Conservation (phyloP, 2,329 filamentous ascomycete species). For the Fusarium falciforme region DNA sequence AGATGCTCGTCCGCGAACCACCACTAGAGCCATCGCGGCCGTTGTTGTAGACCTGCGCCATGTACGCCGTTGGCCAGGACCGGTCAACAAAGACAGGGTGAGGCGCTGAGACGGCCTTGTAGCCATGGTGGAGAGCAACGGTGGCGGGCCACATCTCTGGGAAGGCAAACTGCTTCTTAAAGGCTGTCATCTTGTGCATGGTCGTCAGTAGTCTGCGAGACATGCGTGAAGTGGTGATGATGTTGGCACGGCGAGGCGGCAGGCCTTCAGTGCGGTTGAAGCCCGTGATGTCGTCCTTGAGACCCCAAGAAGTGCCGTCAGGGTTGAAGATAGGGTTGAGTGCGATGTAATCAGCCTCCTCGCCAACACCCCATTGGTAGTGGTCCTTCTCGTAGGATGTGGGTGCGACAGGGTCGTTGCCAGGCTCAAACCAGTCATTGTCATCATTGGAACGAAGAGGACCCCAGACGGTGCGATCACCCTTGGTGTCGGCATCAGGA, state of each 20-base stretch:
- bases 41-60: slow-evolving; percentile 83
- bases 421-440: slow-evolving; percentile 77
- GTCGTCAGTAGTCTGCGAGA: slow-evolving; percentile 81
- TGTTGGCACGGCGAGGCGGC: slow-evolving; percentile 81
- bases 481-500: slow-evolving; percentile 46
- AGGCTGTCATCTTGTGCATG: slow-evolving; percentile 91
- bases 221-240: slow-evolving; percentile 89
- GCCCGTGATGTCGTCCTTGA: slow-evolving; percentile 85
- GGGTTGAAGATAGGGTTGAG: slow-evolving; percentile 94
- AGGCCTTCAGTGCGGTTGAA: slow-evolving; percentile 74
- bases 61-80: slow-evolving; percentile 83
- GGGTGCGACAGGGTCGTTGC: slow-evolving; percentile 80
- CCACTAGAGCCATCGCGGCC: slow-evolving; percentile 80
- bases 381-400: slow-evolving; percentile 79
- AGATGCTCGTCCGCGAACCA: slow-evolving; percentile 78
- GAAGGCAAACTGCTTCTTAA: slow-evolving; percentile 90
- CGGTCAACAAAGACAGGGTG: slow-evolving; percentile 91
- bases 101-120: slow-evolving; percentile 91
- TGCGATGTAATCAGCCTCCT: slow-evolving; percentile 92
- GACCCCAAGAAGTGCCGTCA: slow-evolving; percentile 85
- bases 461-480: slow-evolving; percentile 80
- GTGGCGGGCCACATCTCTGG: slow-evolving; percentile 97
- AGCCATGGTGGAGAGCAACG: slow-evolving; percentile 87
- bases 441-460: slow-evolving; percentile 76
- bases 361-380: slow-evolving; percentile 87